Base-by-base conservation (phyloP, 108 stramenopile genomes). In the Fragilariopsis cylindrus region DNA sequence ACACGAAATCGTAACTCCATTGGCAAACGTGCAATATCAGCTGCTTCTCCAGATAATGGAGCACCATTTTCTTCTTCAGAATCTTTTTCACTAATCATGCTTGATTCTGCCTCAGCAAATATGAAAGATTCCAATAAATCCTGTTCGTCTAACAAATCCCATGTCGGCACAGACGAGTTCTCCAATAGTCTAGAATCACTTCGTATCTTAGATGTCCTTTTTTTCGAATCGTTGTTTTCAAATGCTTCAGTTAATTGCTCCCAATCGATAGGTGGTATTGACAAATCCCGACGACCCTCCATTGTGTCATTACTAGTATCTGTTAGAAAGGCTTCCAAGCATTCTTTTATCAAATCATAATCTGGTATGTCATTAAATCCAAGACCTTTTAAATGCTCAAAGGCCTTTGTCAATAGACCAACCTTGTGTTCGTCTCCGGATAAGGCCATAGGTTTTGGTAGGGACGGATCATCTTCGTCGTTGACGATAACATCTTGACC, bases 321-420 rank as follows among this genome's bases (percentile, higher is more conserved):
- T 4, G 41, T 50, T 4, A 88, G 76, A 63, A 95, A 95, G 3
- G 84, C 85, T 44, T 78, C 74, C 9, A 95, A 56, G 62, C 90
- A 95, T 7, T 82, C 54, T 67, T 78, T 81, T 45, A 95, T 76
- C 8, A 91, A 80, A 57, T 86, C 78, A 70, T 95, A 95, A 80
- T 95, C 85, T 11, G 93, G 93, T 49, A 64, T 80, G 58, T 95
- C 91, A 6, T 71, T 68, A 58, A 91, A 95, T 4, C 77, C 70
- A 65, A 95, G 72, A 15, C 57, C 66, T 40, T 81, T 81, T 15
- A 95, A 64, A 76, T 95, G 93, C 5, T 80, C 48, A 73, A 95
- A 95, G 0, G 88, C 93, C 76, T 81, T 78, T 56, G 88, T 80
- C 8, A 95, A 70, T 45, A 82, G 74, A 4, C 73, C 69, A 7